A percentile compares a stretch with the other conserved stretches of the same genome.
Evolutionary conservation across 2,329 filamentous ascomycete species (phyloP).

Genomic region (Phialophora chinensis): DNA sequence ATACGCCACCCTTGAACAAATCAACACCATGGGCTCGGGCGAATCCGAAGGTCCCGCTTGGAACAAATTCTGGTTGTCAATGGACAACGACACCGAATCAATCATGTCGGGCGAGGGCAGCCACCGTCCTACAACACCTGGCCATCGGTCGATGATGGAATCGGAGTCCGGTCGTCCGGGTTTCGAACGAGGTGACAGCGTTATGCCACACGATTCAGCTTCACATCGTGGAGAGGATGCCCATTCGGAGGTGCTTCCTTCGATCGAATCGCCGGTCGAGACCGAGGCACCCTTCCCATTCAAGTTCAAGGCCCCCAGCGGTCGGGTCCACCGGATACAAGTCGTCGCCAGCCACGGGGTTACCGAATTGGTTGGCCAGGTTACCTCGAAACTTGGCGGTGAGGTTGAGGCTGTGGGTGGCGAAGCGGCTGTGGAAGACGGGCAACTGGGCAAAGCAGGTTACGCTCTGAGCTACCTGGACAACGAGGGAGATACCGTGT

Average conservation of each 20-base stretch:
- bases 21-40: constrained; percentile 86
- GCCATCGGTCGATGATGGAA: constrained; percentile 78
- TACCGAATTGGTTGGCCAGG: constrained; percentile 74
- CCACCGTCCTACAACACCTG: constrained; percentile 71
- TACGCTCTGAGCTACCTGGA: constrained; percentile 96
- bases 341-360: constrained; percentile 81
- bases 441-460: constrained; percentile 74
- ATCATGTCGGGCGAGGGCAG: constrained; percentile 91
- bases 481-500: constrained; percentile 94
- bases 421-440: constrained; percentile 75
- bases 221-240: constrained; percentile 87
- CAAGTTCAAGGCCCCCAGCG: constrained; percentile 98
- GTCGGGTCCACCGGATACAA: constrained; percentile 90
- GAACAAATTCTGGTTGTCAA: constrained; percentile 99
- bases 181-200: constrained; percentile 77
- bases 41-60: constrained; percentile 95
- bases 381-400: constrained; percentile 80
- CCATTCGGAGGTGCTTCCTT: constrained; percentile 64
- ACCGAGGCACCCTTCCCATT: constrained; percentile 77
- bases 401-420: constrained; percentile 88
- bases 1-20: constrained; percentile 90
- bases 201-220: constrained; percentile 91
- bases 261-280: constrained; percentile 66
- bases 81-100: constrained; percentile 93
- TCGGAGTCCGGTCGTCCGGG: constrained; percentile 71